Base-by-base conservation (phyloP, 345 rosid species). In the Turritis glabra region DNA sequence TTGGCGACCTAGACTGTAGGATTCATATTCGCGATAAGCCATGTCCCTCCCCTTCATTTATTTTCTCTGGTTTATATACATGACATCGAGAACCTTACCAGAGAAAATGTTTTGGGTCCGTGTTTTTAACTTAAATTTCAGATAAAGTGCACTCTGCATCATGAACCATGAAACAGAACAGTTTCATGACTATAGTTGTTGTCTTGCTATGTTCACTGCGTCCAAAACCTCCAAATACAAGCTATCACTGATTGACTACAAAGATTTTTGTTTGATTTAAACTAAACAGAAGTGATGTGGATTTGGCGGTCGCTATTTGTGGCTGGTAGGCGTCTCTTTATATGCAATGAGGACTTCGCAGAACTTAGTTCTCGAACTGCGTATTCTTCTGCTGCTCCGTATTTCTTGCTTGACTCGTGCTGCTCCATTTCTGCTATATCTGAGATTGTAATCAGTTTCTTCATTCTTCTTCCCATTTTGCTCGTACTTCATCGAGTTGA, bases 221-320 rank as follows among this genome's bases (percentile, higher is more conserved):
- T 51, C 48, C 30, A 51, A n/a, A 71, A 78, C 69, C 81, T 82
- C 3, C 57, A 46, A 38, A 30, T 23, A 18, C 38, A 22, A 18
- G 48, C 29, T 63, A 30, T 19, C 46, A 9, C 46, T 77, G 33
- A 44, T 44, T 13, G 9, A 8, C 53, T 7, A 54, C 32, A 18
- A 52, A 51, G 44, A 59, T 11, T 40, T 30, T 59, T 50, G 46
- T 58, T 4, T 67, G 1, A 8, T 59, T 23, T 47, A 8, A 46
- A 59, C 21, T 80, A 72, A 77, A 80, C 84, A 91, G 98, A 78
- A 32, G 85, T 67, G 30, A 58, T 87, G 3, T 89, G 98, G 98
- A 55, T 75, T 53, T 67, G 80, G 67, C 82, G 97, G 80, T 89
- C 97, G 7, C 78, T 94, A 50, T 84, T 91, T 82, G 86, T 94